Evolutionary conservation across 805 yeast species (phyloP), one percentile per base, ranked within the genome.

Genomic region (Spathaspora gorwiae): DNA sequence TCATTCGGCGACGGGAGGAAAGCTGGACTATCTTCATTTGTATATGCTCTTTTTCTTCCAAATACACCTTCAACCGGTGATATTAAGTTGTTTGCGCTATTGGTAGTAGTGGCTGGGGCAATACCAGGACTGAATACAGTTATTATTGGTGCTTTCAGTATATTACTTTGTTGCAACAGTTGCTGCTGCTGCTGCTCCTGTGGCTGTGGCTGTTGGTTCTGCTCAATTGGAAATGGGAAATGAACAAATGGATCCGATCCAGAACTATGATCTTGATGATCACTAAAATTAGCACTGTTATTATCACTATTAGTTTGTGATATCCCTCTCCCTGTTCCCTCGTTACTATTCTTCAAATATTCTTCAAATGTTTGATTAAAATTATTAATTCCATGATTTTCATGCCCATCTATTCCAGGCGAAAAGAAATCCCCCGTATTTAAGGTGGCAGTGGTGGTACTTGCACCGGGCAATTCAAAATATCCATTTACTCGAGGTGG

Each of bases 401-500:
- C n/a, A 44, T 44, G 26, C 13, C 38, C 37, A 19, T 43, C 42
- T n/a, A 46, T 43, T 19, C 46, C 49, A 26, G 48, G 50, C 11
- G 55, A 47, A 30, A 47, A 48, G 49, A 46, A 57, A 47, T 37
- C 35, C 35, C 46, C 45, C 8, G 37, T 24, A 12, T 40, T 42
- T 7, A 38, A 27, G 15, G 19, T 26, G 2, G 38, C 19, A 3
- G 36, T 13, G 7, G 26, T 24, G 8, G 13, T 15, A 2, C 42
- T 40, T 19, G 24, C 5, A 5, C 24, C 24, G 2, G 24, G 2
- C 9, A 41, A 11, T 9, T 47, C 49, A 32, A 49, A 49, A 40
- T 43, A 49, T 10, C 46, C 50, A 35, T 29, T 39, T 2, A 33
- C 30, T 4, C 13, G 19, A 2, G 71, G 70, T 0, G 69, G 68